Conservation (phyloP, 108 stramenopile genomes). For the Fragilariopsis cylindrus region DNA sequence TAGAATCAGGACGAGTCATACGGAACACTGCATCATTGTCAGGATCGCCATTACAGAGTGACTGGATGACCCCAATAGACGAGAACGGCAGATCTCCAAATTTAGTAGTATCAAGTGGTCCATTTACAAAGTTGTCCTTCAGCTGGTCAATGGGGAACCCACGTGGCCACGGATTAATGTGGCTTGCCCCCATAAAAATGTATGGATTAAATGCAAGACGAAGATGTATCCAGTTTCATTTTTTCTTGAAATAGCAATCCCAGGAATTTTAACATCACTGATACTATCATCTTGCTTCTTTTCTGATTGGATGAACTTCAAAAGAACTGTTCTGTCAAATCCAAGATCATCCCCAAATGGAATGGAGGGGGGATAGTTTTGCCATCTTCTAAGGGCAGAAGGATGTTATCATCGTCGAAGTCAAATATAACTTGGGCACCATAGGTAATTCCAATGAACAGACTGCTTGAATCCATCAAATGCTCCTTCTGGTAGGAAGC, state of each 20-base stretch:
- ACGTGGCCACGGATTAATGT: slow-evolving; percentile 47
- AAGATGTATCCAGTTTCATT: too few species aligned
- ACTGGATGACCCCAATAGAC: slow-evolving; percentile 41
- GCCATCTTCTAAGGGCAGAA: slow-evolving; percentile 1
- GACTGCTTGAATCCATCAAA: not conserved
- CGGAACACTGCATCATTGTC: slow-evolving; percentile 65
- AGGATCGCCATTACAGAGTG: slow-evolving; percentile 48
- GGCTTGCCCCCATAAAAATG: slow-evolving; percentile 35
- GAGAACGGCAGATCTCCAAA: not conserved
- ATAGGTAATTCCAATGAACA: slow-evolving; percentile 35
- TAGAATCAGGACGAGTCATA: slow-evolving; percentile 23
- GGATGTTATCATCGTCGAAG: slow-evolving; percentile 61
- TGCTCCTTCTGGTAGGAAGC: not conserved
- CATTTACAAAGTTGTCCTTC: slow-evolving; percentile 16
- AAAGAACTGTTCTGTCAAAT: not conserved
- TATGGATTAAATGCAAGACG: slow-evolving; percentile 47
- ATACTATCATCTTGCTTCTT: not conserved
- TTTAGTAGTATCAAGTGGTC: slow-evolving; percentile 1
- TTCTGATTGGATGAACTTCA: not conserved
- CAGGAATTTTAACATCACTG: not conserved
- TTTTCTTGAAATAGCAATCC: too few species aligned
- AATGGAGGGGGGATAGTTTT: not conserved
- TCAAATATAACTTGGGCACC: slow-evolving; percentile 59
- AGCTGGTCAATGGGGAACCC: slow-evolving; percentile 49
- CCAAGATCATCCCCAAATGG: not conserved